Conservation (phyloP, 805 yeast species). For the Jamesozyma piceae region DNA sequence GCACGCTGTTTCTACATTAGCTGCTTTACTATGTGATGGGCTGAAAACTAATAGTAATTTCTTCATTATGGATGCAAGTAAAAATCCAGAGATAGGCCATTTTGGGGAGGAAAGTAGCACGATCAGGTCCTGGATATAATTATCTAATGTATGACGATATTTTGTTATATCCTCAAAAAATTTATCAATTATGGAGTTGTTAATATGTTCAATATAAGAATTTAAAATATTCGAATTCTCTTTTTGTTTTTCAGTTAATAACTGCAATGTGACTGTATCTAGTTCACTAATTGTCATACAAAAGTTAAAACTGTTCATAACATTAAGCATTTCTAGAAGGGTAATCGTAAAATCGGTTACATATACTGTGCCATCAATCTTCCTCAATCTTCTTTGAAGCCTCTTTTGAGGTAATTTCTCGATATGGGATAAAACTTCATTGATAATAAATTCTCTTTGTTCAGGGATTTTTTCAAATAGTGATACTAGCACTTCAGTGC, state of each 20-base stretch:
- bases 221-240: conserved; percentile 5
- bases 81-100: conserved; percentile 50
- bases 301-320: conserved; percentile 13
- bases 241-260: conserved; percentile 3
- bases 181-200: conserved; percentile 16
- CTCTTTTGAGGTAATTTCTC: conserved; percentile 42
- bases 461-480: conserved; percentile 36
- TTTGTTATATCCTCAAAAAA: conserved; percentile 23
- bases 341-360: conserved; percentile 25
- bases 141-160: conserved; percentile 38
- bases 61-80: conserved; percentile 39
- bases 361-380: conserved; percentile 9
- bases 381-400: conserved; percentile 19
- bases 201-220: conserved; percentile 17
- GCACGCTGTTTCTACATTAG: conserved; percentile 40
- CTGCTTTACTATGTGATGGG: conserved; percentile 31
- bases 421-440: conserved; percentile 47
- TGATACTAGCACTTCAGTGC: conserved; percentile 25
- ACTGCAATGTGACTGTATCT: conserved; percentile 1
- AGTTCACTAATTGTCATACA: neutral
- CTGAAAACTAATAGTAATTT: conserved; percentile 35
- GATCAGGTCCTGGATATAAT: conserved; percentile 48
- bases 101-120: conserved; percentile 43
- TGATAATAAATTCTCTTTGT: conserved; percentile 53
- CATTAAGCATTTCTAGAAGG: conserved; percentile 20